phyloP scores from a whole-genome alignment of 345 rosid species.

The Mercurialis annua region DNA sequence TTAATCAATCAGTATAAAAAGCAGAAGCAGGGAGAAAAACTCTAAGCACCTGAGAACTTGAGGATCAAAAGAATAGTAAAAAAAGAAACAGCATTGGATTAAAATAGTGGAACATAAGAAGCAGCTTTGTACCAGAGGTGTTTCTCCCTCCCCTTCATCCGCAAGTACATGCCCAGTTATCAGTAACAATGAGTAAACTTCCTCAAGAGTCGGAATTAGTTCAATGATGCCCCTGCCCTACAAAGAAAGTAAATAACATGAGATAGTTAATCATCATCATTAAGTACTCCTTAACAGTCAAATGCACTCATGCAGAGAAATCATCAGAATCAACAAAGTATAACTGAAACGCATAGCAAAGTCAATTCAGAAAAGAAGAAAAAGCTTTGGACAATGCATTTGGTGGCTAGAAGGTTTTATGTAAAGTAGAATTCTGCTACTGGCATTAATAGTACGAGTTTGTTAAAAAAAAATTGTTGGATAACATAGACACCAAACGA shows the following conservation, averaged over 20 bases:
- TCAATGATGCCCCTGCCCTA: slow-evolving; percentile 87
- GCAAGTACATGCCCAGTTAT: slow-evolving; percentile 93
- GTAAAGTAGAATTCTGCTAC: neutral
- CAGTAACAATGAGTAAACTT: slow-evolving; percentile 78
- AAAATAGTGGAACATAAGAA: slow-evolving; percentile 11
- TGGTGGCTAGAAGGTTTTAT: neutral
- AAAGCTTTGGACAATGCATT: slow-evolving; percentile 2
- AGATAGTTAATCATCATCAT: neutral
- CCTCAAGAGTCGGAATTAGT: slow-evolving; percentile 82
- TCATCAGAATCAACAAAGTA: neutral
- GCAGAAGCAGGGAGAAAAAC: neutral
- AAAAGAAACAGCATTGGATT: neutral
- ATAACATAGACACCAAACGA: neutral
- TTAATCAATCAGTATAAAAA: neutral
- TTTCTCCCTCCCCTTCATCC: slow-evolving; percentile 99
- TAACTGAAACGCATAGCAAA: neutral
- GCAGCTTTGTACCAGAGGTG: slow-evolving; percentile 69
- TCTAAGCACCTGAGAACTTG: neutral
- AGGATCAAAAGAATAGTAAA: neutral
- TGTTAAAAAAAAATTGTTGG: neutral
- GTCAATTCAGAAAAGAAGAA: neutral
- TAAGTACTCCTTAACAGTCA: neutral
- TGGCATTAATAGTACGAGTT: neutral
- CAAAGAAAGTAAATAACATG: slow-evolving; percentile 27
- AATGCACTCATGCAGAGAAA: neutral